Base-by-base conservation (phyloP, 345 rosid genomes). In the Citrus medica region DNA sequence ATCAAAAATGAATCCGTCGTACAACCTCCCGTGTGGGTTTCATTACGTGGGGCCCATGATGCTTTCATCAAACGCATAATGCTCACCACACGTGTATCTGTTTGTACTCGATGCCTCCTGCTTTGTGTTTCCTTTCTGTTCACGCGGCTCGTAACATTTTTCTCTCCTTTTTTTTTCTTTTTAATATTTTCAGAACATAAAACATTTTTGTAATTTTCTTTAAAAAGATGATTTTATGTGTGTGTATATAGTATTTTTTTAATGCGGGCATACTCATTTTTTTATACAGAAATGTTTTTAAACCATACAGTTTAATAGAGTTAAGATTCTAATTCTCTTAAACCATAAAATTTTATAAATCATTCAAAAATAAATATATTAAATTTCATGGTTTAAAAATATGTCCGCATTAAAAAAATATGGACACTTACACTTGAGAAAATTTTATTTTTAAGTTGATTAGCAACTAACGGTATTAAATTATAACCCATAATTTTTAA, bases 211-310 rank as follows among this genome's bases (percentile, higher is more conserved):
- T 56, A 56, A 22, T 56, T 56, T 22, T 22, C 3, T 6, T 2
- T 0, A 58, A 51, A 17, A 16, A 4, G 2, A 3, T 48, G 19
- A 48, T 48, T 33, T 33, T 33, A 33, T 33, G 37, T 33, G 37
- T 33, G 7, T 1, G 0, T 7, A 38, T 0, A 0, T 38, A 38
- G 0, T 8, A 1, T 0, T 38, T 9, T 40, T 40, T 2, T 40
- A 9, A 4, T 40, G 4, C 1, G 1, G 13, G 0, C 2, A 9
- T 2, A 0, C 13, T 40, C 4, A 2, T 40, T 40, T 9, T 38
- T 40, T 0, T 9, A 9, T 40, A 2, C 0, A 9, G 0, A 40
- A 1, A 9, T 0, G 0, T 9, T 2, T 40, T 40, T 40, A 9
- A 40, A 9, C 0, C 0, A 9, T 40, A 0, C 0, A 9, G 0